Conservation (phyloP, 176 grass and related monocot genomes). For the Puccinellia tenuiflora region DNA sequence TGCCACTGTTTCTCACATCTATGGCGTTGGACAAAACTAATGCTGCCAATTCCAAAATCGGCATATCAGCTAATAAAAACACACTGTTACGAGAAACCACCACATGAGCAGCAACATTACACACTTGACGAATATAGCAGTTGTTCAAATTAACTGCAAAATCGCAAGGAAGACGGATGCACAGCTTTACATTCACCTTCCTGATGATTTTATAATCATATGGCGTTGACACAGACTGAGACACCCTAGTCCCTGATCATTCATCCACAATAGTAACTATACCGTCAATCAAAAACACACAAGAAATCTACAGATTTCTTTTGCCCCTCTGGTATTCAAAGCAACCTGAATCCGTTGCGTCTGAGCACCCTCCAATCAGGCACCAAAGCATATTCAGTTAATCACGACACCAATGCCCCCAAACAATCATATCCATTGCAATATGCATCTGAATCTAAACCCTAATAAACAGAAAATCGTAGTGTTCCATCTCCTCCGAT, state of each 20-base stretch:
- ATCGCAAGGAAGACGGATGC: not conserved
- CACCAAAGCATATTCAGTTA: not conserved
- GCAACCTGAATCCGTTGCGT: not conserved
- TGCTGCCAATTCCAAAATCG: not conserved
- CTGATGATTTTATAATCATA: not conserved
- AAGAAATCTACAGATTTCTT: not conserved
- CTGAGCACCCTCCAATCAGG: not conserved
- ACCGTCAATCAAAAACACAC: not conserved
- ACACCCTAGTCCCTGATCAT: not conserved
- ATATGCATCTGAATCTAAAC: slow-evolving; percentile 11
- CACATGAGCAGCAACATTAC: not conserved
- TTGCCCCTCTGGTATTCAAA: not conserved
- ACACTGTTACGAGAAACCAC: not conserved
- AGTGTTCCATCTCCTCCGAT: not conserved
- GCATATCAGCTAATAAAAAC: not conserved
- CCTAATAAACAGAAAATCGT: not conserved
- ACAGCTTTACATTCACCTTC: not conserved
- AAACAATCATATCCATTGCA: not conserved
- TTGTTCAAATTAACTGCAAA: not conserved
- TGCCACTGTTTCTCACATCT: not conserved
- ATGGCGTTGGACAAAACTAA: not conserved
- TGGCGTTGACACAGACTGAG: not conserved
- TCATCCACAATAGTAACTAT: not conserved
- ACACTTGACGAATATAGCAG: not conserved
- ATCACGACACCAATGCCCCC: not conserved